These are phyloP conservation scores for Hura crepitans DNA, from an alignment of 441 rosid species.

Conservation along the genomic window DNA sequence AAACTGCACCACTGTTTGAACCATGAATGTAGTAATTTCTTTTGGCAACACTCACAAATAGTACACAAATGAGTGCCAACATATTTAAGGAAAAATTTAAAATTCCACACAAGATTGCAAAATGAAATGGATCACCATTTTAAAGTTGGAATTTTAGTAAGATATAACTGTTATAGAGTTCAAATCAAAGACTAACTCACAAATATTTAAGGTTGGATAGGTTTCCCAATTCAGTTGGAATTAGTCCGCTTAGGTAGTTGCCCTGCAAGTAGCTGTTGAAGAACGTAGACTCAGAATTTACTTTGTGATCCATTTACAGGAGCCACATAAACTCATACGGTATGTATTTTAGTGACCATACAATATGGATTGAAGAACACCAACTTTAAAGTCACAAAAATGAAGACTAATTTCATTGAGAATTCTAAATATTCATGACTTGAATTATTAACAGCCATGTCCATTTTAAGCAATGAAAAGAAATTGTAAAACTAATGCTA, in stretches of 20 bases:
- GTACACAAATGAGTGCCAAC: not conserved
- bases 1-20: not conserved
- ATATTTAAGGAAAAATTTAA: not conserved
- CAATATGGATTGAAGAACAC: not conserved
- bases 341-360: not conserved
- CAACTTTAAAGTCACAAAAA: not conserved
- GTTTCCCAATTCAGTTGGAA: slow-evolving; percentile 85
- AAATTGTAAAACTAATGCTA: not conserved
- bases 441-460: not conserved
- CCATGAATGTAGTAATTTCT: not conserved
- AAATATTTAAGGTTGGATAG: slow-evolving; percentile 56
- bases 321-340: not conserved
- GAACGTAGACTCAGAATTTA: slow-evolving; percentile 20
- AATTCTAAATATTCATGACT: slow-evolving; percentile 4
- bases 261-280: slow-evolving; percentile 76
- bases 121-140: not conserved
- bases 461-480: not conserved
- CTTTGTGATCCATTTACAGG: slow-evolving; percentile 6
- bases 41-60: not conserved
- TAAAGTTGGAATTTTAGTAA: slow-evolving; percentile 1
- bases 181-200: slow-evolving; percentile 48
- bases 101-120: not conserved
- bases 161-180: not conserved
- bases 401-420: not conserved
- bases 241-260: slow-evolving; percentile 71